Evolutionary conservation across 176 grass and related monocot species (phyloP).

Genomic region (Musa beccarii): DNA sequence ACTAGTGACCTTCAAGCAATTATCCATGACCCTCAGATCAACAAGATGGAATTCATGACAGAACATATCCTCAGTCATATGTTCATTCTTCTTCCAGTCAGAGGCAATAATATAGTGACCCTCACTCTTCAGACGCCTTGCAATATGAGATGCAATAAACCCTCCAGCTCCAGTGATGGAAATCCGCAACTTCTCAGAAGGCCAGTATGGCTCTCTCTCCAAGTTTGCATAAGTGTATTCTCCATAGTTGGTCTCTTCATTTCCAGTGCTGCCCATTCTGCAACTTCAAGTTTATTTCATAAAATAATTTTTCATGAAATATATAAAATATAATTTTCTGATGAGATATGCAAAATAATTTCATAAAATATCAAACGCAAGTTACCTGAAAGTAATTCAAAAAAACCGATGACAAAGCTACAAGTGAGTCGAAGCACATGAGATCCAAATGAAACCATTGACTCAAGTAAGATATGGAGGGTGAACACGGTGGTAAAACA

Average conservation of each 20-base stretch:
- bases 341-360: not conserved
- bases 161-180: conserved; percentile 77
- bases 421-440: not conserved
- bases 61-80: conserved; percentile 90
- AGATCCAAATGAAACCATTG: not conserved
- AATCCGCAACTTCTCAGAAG: conserved; percentile 54
- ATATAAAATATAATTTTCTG: not conserved
- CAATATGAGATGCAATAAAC: conserved; percentile 85
- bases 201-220: conserved; percentile 72
- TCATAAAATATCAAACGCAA: not conserved
- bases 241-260: conserved; percentile 38
- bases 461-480: not conserved
- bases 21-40: conserved; percentile 84
- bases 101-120: conserved; percentile 81
- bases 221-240: conserved; percentile 73
- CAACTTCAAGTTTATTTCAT: conserved; percentile 2
- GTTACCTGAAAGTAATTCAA: conserved; percentile 3
- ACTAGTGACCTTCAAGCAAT: conserved; percentile 66
- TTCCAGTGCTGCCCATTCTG: conserved; percentile 65
- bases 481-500: not conserved
- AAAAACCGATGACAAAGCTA: not conserved
- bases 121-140: conserved; percentile 63
- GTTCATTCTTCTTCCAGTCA: conserved; percentile 94
- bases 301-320: too few relatives aligned
- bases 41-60: conserved; percentile 86